phyloP scores from a whole-genome alignment of 768 basidiomycete species.

The Amanita pseudoporphyria region DNA sequence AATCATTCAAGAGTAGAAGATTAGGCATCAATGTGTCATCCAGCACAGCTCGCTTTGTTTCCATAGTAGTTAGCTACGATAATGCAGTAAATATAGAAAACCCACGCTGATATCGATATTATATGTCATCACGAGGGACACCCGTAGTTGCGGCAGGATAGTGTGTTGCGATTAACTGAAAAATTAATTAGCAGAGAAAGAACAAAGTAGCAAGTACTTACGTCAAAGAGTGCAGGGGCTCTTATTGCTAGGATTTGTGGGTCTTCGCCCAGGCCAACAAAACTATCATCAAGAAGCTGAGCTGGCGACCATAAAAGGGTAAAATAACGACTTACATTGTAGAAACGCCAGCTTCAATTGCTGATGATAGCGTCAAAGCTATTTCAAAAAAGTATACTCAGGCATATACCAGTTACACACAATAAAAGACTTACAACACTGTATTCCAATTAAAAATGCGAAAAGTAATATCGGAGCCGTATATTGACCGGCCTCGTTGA shows the following conservation, averaged over 20 bases:
- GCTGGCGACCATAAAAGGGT: not conserved
- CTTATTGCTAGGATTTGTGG: slow-evolving; percentile 67
- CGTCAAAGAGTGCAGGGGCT: slow-evolving; percentile 60
- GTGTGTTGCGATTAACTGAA: slow-evolving; percentile 50
- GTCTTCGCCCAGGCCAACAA: slow-evolving; percentile 81
- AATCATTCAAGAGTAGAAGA: no score
- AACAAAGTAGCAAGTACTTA: slow-evolving; percentile 20
- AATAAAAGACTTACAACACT: slow-evolving; percentile 43
- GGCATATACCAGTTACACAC: not conserved
- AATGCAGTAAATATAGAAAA: not conserved
- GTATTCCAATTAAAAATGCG: slow-evolving; percentile 71
- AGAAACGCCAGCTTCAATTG: slow-evolving; percentile 80
- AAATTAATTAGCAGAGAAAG: slow-evolving; percentile 4
- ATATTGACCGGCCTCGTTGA: slow-evolving; percentile 67
- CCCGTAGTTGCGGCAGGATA: slow-evolving; percentile 58
- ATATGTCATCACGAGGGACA: slow-evolving; percentile 27
- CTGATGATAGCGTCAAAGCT: slow-evolving; percentile 63
- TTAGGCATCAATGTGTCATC: no score
- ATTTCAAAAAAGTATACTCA: slow-evolving; percentile 1
- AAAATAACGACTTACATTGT: slow-evolving; percentile 48
- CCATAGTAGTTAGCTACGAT: no score
- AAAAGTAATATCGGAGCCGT: slow-evolving; percentile 71
- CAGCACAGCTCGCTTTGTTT: no score
- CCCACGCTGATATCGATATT: not conserved
- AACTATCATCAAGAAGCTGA: slow-evolving; percentile 27